phyloP scores from a whole-genome alignment of 2,329 filamentous ascomycete species.

The Penicillium sp. region DNA sequence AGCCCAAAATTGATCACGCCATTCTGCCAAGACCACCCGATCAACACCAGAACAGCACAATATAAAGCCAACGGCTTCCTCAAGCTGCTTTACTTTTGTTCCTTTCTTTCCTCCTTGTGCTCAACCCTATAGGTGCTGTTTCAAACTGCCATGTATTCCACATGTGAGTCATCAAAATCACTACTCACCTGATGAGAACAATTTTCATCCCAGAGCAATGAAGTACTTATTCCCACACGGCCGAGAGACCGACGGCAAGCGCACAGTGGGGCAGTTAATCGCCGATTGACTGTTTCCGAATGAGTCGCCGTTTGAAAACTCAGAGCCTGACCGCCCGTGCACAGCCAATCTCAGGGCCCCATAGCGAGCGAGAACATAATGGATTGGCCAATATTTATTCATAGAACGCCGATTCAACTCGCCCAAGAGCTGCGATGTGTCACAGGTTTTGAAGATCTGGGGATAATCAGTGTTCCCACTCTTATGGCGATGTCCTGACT shows the following conservation, averaged over 20 bases:
- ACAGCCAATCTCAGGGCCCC: not conserved
- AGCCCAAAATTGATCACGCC: constrained; percentile 29
- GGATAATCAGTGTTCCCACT: not conserved
- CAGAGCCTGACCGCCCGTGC: too few species aligned
- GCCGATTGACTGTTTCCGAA: constrained; percentile 4
- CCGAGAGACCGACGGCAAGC: constrained; percentile 27
- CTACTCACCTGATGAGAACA: not conserved
- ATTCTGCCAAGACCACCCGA: constrained; percentile 34
- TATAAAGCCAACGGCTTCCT: constrained; percentile 32
- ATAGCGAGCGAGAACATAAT: not conserved
- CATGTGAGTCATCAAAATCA: not conserved
- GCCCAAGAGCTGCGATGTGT: constrained; percentile 6
- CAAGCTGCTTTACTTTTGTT: constrained; percentile 1
- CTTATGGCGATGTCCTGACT: constrained; percentile 19
- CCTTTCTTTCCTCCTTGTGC: constrained; percentile 1
- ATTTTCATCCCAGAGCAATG: not conserved
- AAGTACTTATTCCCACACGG: not conserved
- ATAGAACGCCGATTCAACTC: constrained; percentile 6
- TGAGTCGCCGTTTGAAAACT: not conserved
- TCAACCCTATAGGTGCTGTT: not conserved
- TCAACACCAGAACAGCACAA: constrained; percentile 17
- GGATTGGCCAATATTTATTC: not conserved
- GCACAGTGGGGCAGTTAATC: constrained; percentile 24
- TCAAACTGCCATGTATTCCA: not conserved
- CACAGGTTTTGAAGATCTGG: not conserved